Evolutionary conservation across 345 rosid genomes (phyloP), one percentile per base, ranked within the genome.

Genomic region (Acer campestre): DNA sequence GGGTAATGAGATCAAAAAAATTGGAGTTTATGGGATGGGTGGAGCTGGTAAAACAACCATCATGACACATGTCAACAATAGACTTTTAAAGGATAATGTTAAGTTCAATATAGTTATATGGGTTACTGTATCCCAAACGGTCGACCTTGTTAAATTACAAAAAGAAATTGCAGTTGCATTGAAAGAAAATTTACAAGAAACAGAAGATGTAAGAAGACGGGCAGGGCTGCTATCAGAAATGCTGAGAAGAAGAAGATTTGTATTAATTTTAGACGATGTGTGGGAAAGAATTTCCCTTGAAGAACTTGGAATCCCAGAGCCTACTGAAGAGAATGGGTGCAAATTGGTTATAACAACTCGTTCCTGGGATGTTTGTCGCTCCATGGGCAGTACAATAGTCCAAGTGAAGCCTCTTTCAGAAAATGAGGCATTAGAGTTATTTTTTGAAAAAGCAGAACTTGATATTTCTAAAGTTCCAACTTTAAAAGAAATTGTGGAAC

Each of bases 261-360:
- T 42, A 31, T 27, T 70, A 5, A 29, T 70, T 25, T 18, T 55
- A 0, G 65, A 71, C 1, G 65, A 71, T 35, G 3, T 74, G 27
- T 62, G 77, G 77, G 22, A 74, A 62, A 3, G 17, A 10, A 44
- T 74, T 42, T 4, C 4, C 0, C 42, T 74, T 1, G 18, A 62
- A 3, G 44, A 74, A 16, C 11, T 62, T 10, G 77, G 77, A 18
- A 74, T 62, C 6, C 77, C 46, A 38, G 53, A 62, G 29, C 74
- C 80, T 10, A 74, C 10, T 10, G 22, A 4, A 2, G 35, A 29
- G 2, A 73, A 76, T 7, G 63, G 62, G 4, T 81, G 80, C 42
- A 84, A 84, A 74, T 14, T 82, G 29, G 4, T 79, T 46, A 16
- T 84, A 11, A 84, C 85, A 22, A 80, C 76, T 46, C 78, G 83